Evolutionary conservation across 2,329 filamentous ascomycete species (phyloP), one percentile per base, ranked within the genome.

Genomic region (Colletotrichum incanum): DNA sequence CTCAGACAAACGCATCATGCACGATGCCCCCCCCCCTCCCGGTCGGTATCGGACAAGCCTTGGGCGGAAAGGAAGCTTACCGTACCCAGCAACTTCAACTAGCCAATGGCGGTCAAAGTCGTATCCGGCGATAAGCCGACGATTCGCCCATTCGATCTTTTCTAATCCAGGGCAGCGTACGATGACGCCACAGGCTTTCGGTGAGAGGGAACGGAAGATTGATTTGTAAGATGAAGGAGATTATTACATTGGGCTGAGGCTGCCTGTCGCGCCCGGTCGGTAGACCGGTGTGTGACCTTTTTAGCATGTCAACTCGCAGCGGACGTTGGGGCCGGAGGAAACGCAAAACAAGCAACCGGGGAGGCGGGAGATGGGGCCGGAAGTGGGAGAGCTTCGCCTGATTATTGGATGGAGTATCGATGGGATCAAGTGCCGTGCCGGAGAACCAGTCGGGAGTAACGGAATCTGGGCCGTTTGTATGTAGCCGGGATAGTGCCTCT

Each of bases 351-450:
- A 31, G 28, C n/a, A 7, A 37, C 7, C 28, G 52, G 64, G 55
- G 47, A 39, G 34, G 11, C 64, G 64, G 54, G 18, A 52, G 55
- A 67, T 52, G 54, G 45, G 37, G 31, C 65, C 65, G 65, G 65
- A 2, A 3, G 37, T 37, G 65, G 65, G 23, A 31, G 37, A 67
- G 62, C 56, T 23, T 62, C 47, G 65, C 37, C 9, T 62, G 34
- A 54, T 67, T 41, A 5, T 55, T 56, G 56, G 65, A 16, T 31
- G 26, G 47, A 14, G 54, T 18, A 31, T 14, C 23, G 31, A 43
- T 18, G 54, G 37, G 1, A n/a, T 0, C 20, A 43, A 56, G 18
- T 39, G 63, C 52, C 52, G 63, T 52, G 41, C 62, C 41, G 23
- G 52, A 31, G 52, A 16, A n/a, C 63, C 54, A 65, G 52, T 65